Evolutionary conservation across 2,329 filamentous ascomycete species (phyloP).

Genomic region (Diaporthe citrichinensis): DNA sequence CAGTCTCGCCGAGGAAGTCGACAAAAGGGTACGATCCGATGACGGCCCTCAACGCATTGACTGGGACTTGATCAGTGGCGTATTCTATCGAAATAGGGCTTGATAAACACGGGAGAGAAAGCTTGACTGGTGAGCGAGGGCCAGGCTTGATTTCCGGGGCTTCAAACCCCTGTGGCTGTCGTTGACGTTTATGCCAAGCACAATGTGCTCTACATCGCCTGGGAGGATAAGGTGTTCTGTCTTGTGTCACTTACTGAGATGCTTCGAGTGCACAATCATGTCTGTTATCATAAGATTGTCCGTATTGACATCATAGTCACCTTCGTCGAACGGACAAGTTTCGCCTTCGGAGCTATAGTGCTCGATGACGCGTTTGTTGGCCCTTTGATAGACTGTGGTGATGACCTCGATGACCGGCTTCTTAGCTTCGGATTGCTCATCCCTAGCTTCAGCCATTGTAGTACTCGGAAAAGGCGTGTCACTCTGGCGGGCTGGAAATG

Average conservation of each 20-base stretch:
- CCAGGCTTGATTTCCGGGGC: not conserved
- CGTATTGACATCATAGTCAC: conserved; percentile 41
- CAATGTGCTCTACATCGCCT: not conserved
- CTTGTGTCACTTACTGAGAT: conserved; percentile 50
- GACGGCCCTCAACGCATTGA: conserved; percentile 62
- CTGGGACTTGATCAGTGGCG: not conserved
- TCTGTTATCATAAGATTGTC: conserved; percentile 51
- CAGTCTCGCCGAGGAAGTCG: conserved; percentile 53
- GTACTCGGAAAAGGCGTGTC: conserved; percentile 53
- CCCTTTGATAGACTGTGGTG: conserved; percentile 53
- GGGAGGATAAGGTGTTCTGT: not conserved
- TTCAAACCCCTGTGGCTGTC: not conserved
- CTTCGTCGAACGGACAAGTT: conserved; percentile 36
- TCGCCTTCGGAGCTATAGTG: conserved; percentile 39
- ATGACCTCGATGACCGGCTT: conserved; percentile 60
- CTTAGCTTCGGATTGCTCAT: conserved; percentile 44
- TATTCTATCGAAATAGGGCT: not conserved
- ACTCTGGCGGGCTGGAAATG: conserved; percentile 54
- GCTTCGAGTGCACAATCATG: conserved; percentile 61
- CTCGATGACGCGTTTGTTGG: conserved; percentile 39
- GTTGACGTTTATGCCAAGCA: not conserved
- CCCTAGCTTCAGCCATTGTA: conserved; percentile 48
- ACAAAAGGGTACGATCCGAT: conserved; percentile 63
- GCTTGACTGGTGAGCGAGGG: not conserved
- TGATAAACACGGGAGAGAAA: not conserved